Evolutionary conservation across 208 protist species (phyloP).

Genomic region (Leishmania turanica): DNA sequence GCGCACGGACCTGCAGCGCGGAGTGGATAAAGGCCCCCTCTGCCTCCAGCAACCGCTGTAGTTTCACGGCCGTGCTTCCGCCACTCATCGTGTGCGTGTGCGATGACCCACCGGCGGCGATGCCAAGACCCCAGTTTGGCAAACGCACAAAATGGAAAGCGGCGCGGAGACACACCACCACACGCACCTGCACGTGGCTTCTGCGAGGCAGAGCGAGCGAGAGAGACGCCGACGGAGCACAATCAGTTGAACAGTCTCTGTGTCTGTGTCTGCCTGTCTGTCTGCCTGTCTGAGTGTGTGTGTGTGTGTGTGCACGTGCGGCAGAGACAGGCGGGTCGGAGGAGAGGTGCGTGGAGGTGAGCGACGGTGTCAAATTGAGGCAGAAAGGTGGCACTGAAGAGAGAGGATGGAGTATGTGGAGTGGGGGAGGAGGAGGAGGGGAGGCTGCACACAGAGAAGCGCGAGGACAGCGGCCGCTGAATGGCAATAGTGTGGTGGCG

Average conservation of each 20-base stretch:
- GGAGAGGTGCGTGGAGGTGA: not conserved
- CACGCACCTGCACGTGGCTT: not conserved
- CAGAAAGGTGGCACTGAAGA: not conserved
- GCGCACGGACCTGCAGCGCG: constrained; percentile 38
- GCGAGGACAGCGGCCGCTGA: not conserved
- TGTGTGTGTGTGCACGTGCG: not conserved
- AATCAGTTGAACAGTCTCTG: not conserved
- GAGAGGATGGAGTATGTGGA: not conserved
- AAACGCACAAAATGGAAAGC: not conserved
- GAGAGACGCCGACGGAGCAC: not conserved
- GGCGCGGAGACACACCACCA: not conserved
- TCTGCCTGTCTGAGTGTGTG: too few relatives aligned
- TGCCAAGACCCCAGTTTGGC: not conserved
- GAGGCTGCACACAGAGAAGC: not conserved
- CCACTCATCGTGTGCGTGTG: constrained; percentile 8
- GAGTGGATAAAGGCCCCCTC: constrained; percentile 65
- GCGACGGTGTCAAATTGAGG: not conserved
- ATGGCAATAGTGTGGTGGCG: not conserved
- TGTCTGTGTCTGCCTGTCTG: too few relatives aligned
- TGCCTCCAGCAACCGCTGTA: constrained; percentile 64
- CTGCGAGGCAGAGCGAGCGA: not conserved
- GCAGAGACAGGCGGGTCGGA: not conserved
- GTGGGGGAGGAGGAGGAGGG: not conserved
- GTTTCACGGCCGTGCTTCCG: constrained; percentile 19
- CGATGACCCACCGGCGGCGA: too few relatives aligned